Evolutionary conservation across 1,284 basidiomycete genomes (phyloP), one percentile per base, ranked within the genome.

Genomic region (Trichosporon sp.): DNA sequence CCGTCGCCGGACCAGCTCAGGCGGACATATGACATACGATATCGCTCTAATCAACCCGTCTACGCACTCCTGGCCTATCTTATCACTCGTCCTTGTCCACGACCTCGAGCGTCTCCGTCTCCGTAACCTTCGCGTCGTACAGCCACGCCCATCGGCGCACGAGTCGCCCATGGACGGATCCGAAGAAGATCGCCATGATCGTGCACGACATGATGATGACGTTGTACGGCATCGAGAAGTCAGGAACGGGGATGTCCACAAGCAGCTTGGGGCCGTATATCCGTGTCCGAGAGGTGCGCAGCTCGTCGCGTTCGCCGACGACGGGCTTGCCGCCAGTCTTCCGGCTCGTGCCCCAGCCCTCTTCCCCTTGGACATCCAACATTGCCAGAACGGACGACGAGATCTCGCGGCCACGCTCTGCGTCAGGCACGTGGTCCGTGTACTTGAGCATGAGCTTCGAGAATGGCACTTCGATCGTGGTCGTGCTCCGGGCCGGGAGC

Each of bases 161-260:
- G 77, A 98, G 83, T 62, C 90, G 81, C 77, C 98, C 98, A 83
- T 98, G 93, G 62, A 96, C 84, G 74, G 89, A 92, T 51, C 96
- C 96, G 81, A 99, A 98, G 72, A 96, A 91, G 71, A 98, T 88
- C 38, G 96, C 95, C 71, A 95, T 88, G 63, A 97, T 85, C 9
- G 93, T 95, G 77, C 90, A 93, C 68, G 89, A 94, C 86, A 98
- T 91, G 77, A 97, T 96, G 82, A 98, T 98, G 72, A 98, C 95
- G 83, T 98, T 99, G 85, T 98, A 99, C 12, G 96, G 95, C 95
- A 99, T 98, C 78, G 92, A 95, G 83, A 99, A 99, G 84, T 99
- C 96, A 0, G 97, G 97, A 8, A 93, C 95, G 8, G 96, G 92
- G 27, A 98, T 86, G 80, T 97, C 93, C 53, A 97, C 88, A 29